A percentile compares a stretch with the other conserved stretches of the same genome.
phyloP scores from a whole-genome alignment of 2,329 filamentous ascomycete species.

The Arthrobotrys megalospora region DNA sequence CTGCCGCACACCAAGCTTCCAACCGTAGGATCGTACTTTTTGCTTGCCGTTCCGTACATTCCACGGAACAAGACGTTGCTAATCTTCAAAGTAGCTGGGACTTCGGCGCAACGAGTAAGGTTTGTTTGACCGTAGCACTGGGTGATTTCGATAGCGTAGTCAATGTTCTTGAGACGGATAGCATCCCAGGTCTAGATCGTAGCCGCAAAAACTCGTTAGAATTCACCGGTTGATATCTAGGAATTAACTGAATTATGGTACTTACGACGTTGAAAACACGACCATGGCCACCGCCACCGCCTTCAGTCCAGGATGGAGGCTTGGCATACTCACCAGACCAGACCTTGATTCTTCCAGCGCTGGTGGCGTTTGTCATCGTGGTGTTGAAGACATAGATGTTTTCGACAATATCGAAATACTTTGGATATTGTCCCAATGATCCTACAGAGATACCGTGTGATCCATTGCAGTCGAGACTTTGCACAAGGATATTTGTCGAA shows the following conservation, averaged over 20 bases:
- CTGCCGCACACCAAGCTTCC: constrained; percentile 71
- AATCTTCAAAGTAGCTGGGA: constrained; percentile 39
- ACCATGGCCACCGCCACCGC: constrained; percentile 77
- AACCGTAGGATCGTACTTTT: constrained; percentile 68
- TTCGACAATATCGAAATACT: constrained; percentile 77
- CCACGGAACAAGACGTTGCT: constrained; percentile 72
- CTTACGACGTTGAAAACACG: constrained; percentile 74
- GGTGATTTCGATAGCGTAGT: constrained; percentile 76
- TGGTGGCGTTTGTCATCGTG: constrained; percentile 72
- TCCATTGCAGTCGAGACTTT: constrained; percentile 78
- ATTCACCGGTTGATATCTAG: constrained; percentile 66
- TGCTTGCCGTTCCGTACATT: constrained; percentile 73
- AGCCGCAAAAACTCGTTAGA: constrained; percentile 67
- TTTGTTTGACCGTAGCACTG: constrained; percentile 75
- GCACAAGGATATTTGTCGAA: constrained; percentile 77
- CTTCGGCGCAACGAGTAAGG: constrained; percentile 70
- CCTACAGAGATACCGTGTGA: constrained; percentile 82
- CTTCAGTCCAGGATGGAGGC: constrained; percentile 74
- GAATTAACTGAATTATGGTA: constrained; percentile 67
- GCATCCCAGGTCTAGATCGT: constrained; percentile 73
- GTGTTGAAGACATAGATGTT: constrained; percentile 78
- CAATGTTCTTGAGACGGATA: constrained; percentile 74
- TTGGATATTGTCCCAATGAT: constrained; percentile 77
- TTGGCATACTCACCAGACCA: constrained; percentile 74
- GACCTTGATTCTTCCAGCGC: constrained; percentile 81